Base-by-base conservation (phyloP, 768 basidiomycete genomes). In the Agrocybe pediades region DNA sequence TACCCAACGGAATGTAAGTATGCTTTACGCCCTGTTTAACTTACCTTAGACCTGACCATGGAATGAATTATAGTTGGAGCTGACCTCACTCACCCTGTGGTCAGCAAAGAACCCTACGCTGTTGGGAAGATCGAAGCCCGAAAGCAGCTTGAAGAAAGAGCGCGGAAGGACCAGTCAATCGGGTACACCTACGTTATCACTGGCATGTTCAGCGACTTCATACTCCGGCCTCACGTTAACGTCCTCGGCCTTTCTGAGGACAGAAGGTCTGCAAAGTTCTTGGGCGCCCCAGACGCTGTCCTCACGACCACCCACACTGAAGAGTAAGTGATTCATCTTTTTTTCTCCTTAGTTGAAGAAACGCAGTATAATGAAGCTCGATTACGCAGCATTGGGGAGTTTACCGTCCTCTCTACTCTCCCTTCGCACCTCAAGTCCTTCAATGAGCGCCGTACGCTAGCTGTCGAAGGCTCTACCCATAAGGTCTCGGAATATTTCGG, bases 101-200 rank as follows among this genome's bases (percentile, higher is more conserved):
- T 13, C 19, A 39, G 45, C 15, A 27, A 17, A 2, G 55, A 51
- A 46, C 21, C 39, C 4, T 56, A 46, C 25, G 51, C 51, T 17
- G 39, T 17, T 1, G n/a, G 30, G 9, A 56, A 56, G 26, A 15
- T 56, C 25, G 29, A 51, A 23, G 46, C 46, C 27, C 49, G 49
- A 27, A 50, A 50, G 29, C 36, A 33, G 9, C 49, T 56, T 17
- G 55, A 56, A 46, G 39, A 51, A 13, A 41, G 41, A 23, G 41
- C 27, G 40, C 46, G 39, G 39, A 24, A 46, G 49, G 55, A 56
- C 30, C 13, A 36, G 9, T 51, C 55, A 20, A 36, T 39, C 20
- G 55, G 55, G 7, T 56, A 51, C 23, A 56, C 55, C 23, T 47
- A 51, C 29, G 51, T 56, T 19, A 25, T 51, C 39, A 45, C 41